Percentiles rank a stretch among this genome's conserved stretches.
Evolutionary conservation across 2,329 filamentous ascomycete species (phyloP).

Genomic region (Sporothrix globosa): DNA sequence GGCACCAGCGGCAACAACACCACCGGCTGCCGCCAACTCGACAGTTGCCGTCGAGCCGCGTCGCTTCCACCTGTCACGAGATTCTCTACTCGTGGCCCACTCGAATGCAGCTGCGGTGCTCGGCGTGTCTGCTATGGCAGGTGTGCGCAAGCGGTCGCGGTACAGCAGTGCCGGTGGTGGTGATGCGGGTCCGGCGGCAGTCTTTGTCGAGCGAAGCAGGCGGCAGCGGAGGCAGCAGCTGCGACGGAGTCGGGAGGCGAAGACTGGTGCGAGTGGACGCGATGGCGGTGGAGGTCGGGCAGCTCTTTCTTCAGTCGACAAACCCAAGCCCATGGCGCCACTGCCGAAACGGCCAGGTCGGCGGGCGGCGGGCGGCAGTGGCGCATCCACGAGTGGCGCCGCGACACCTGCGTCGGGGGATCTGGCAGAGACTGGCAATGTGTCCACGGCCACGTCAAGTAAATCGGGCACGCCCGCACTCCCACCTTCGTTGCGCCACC

Average conservation of each 20-base stretch:
- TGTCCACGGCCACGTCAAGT: background rate
- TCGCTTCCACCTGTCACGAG: conserved; percentile 58
- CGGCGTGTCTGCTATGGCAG: conserved; percentile 40
- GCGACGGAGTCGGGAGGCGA: background rate
- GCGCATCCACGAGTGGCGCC: conserved; percentile 22
- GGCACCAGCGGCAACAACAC: background rate
- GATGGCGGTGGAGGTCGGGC: background rate
- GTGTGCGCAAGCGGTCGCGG: conserved; percentile 48
- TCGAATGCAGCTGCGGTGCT: conserved; percentile 43
- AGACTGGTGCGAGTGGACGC: background rate
- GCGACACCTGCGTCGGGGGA: background rate
- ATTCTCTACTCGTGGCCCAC: conserved; percentile 32
- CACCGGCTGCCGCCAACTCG: background rate
- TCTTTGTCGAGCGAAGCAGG: conserved; percentile 60
- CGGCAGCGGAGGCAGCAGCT: conserved; percentile 33
- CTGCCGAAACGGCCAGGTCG: conserved; percentile 34
- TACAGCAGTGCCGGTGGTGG: conserved; percentile 36
- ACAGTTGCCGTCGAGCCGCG: conserved; percentile 46
- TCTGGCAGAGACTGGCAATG: background rate
- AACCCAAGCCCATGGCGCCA: conserved; percentile 14
- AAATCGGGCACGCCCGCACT: conserved; percentile 36
- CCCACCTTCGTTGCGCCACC: conserved; percentile 41
- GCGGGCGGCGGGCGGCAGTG: conserved; percentile 18
- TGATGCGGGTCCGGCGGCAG: conserved; percentile 43
- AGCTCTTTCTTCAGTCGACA: background rate